These are phyloP conservation scores for Sarcomyxa edulis DNA, from an alignment of 768 basidiomycete species.

Conservation along the genomic window DNA sequence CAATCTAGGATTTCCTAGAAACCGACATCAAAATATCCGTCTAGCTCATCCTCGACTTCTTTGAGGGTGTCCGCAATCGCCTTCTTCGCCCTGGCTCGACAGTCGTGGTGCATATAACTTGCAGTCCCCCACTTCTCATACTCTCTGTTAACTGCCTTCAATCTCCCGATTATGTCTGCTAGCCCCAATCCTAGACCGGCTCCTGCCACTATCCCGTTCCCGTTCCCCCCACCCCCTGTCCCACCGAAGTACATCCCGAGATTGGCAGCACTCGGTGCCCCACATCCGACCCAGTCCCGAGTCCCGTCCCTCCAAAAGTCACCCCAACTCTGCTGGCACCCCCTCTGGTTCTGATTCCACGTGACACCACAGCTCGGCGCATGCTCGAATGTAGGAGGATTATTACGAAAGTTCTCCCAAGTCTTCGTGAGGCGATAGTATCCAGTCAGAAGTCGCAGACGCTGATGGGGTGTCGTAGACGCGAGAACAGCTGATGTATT, in stretches of 20 bases:
- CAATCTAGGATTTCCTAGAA: too few species aligned
- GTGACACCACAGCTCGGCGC: constrained; percentile 56
- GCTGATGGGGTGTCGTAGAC: constrained; percentile 54
- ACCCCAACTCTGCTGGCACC: constrained; percentile 67
- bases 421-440: constrained; percentile 61
- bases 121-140: constrained; percentile 67
- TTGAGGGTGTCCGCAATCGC: constrained; percentile 51
- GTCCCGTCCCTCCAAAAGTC: constrained; percentile 82
- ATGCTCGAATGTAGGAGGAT: constrained; percentile 62
- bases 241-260: too few species aligned
- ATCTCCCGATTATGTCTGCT: constrained; percentile 63
- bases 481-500: constrained; percentile 9
- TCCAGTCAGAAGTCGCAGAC: constrained; percentile 61
- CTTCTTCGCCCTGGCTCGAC: constrained; percentile 52
- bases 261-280: too few species aligned
- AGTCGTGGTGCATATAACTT: constrained; percentile 79
- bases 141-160: constrained; percentile 59
- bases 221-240: too few species aligned
- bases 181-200: constrained; percentile 51
- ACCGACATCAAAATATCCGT: constrained; percentile 73
- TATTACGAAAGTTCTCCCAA: constrained; percentile 60
- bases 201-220: too few species aligned
- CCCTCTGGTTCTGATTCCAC: constrained; percentile 74
- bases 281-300: too few species aligned
- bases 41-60: constrained; percentile 50